phyloP scores from a whole-genome alignment of 192 early-diverging fungal species.

The Coemansia sp. region DNA sequence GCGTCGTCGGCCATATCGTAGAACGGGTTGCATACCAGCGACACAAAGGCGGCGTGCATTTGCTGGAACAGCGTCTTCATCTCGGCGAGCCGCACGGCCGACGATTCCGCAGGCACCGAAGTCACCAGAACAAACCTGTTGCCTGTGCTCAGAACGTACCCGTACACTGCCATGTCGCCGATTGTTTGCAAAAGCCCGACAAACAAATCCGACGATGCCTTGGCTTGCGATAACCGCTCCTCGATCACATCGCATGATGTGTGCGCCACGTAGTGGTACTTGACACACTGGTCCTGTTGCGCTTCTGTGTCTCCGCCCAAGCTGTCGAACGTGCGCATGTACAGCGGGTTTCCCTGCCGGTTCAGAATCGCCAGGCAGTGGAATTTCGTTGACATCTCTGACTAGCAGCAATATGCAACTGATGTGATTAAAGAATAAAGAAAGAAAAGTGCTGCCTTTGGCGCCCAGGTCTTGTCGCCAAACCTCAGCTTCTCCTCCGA shows the following conservation, averaged over 20 bases:
- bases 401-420: too few relatives aligned
- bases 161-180: conserved; percentile 90
- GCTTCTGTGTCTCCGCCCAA: background rate
- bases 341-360: conserved; percentile 83
- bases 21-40: conserved; percentile 86
- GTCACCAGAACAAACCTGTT: conserved; percentile 74
- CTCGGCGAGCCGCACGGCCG: conserved; percentile 78
- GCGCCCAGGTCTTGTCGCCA: too few relatives aligned
- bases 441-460: too few relatives aligned
- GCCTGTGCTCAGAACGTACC: conserved; percentile 87
- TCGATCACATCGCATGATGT: conserved; percentile 91
- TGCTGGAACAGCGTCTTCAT: conserved; percentile 70
- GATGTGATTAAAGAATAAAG: too few relatives aligned
- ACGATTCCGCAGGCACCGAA: conserved; percentile 74
- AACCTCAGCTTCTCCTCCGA: too few relatives aligned
- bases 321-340: conserved; percentile 76
- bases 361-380: conserved; percentile 40
- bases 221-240: conserved; percentile 40
- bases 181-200: conserved; percentile 86
- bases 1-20: conserved; percentile 63
- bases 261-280: conserved; percentile 91
- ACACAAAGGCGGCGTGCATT: conserved; percentile 82
- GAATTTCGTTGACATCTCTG: conserved; percentile 25
- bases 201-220: conserved; percentile 73
- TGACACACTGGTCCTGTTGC: conserved; percentile 72